phyloP scores from a whole-genome alignment of 2,329 filamentous ascomycete genomes.

The Ceratocystis diversiconidia region DNA sequence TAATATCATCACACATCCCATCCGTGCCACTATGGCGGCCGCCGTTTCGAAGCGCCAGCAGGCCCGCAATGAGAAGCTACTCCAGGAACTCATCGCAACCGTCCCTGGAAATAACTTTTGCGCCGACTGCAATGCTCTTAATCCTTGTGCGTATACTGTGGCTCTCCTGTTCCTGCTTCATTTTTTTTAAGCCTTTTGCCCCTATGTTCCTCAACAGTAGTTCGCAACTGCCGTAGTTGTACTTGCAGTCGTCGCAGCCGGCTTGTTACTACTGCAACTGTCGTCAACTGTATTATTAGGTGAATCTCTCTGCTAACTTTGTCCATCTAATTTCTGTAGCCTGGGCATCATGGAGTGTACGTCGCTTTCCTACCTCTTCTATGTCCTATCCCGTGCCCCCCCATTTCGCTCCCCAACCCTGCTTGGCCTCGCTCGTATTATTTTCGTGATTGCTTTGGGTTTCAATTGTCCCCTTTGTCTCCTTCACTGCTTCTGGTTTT shows the following conservation, averaged over 20 bases:
- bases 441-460: background rate
- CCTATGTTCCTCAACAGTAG: background rate
- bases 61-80: constrained; percentile 82
- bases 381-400: background rate
- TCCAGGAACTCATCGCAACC: constrained; percentile 77
- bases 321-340: constrained; percentile 33
- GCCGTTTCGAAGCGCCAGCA: constrained; percentile 65
- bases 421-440: background rate
- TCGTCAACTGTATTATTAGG: background rate
- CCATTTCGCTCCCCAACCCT: background rate
- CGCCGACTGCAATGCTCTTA: constrained; percentile 81
- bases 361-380: constrained; percentile 25
- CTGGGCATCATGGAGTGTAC: constrained; percentile 94
- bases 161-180: constrained; percentile 8
- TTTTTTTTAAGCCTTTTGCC: background rate
- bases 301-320: constrained; percentile 18
- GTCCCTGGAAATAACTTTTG: constrained; percentile 82
- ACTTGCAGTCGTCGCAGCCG: background rate
- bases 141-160: constrained; percentile 55
- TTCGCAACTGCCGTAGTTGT: background rate
- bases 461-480: background rate
- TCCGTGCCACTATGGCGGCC: constrained; percentile 14
- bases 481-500: background rate
- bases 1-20: background rate
- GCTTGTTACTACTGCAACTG: background rate